phyloP scores from a whole-genome alignment of 2,329 filamentous ascomycete genomes.

The Colletotrichum caudatum region DNA sequence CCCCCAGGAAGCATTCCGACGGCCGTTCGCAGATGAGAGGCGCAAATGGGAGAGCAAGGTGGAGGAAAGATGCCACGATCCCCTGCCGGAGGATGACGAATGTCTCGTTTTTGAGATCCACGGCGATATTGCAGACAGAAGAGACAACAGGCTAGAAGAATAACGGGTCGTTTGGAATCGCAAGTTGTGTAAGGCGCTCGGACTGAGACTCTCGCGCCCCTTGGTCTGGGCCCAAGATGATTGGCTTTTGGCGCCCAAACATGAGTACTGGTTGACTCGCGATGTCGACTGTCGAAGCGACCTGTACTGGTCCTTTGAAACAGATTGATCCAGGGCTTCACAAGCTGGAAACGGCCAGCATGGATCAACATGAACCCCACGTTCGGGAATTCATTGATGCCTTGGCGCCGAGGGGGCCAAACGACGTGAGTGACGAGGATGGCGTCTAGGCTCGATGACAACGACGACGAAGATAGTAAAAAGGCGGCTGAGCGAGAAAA shows the following conservation, averaged over 20 bases:
- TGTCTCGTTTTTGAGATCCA: conserved; percentile 33
- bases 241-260: conserved; percentile 3
- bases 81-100: not conserved
- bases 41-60: conserved; percentile 14
- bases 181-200: conserved; percentile 32
- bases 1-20: conserved; percentile 9
- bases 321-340: conserved; percentile 23
- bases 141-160: conserved; percentile 3
- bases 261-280: conserved; percentile 23
- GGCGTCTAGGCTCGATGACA: not conserved
- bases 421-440: conserved; percentile 23
- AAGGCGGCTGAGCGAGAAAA: not conserved
- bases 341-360: not conserved
- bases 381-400: conserved; percentile 6
- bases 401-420: conserved; percentile 19
- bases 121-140: conserved; percentile 27
- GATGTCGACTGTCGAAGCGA: not conserved
- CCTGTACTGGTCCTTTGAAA: conserved; percentile 7
- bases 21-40: conserved; percentile 37
- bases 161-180: not conserved
- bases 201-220: conserved; percentile 33
- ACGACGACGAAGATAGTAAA: not conserved
- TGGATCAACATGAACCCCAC: conserved; percentile 21
- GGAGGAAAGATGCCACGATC: conserved; percentile 23
- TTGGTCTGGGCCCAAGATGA: conserved; percentile 26